phyloP scores from a whole-genome alignment of 2,329 filamentous ascomycete species.

The Neonectria magnoliae region DNA sequence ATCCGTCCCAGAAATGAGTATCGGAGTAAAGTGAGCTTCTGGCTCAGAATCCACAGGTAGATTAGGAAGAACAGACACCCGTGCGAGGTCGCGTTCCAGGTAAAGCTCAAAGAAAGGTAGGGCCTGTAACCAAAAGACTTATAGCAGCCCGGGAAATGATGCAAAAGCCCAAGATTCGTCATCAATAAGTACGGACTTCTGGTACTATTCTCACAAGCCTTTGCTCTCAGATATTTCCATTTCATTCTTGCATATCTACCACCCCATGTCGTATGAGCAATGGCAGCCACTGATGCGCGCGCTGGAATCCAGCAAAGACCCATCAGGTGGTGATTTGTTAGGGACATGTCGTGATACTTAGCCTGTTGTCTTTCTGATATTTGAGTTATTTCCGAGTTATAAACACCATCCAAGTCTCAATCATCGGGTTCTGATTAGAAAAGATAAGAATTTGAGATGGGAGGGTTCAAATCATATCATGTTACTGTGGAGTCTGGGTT shows the following conservation, averaged over 20 bases:
- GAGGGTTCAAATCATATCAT: neutral
- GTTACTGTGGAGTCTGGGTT: neutral
- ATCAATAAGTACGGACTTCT: neutral
- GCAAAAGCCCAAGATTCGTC: neutral
- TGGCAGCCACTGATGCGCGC: neutral
- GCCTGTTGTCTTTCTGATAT: neutral
- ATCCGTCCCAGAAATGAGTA: no score
- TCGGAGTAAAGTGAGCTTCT: no score
- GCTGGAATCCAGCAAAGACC: neutral
- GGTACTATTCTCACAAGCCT: neutral
- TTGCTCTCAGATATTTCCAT: neutral
- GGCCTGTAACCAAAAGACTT: no score
- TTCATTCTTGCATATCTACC: neutral
- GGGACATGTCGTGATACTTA: neutral
- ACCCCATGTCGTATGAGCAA: neutral
- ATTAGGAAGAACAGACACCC: no score
- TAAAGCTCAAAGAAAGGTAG: no score
- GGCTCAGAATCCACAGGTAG: no score
- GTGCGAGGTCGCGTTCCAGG: no score
- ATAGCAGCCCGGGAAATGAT: no score
- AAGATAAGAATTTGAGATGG: neutral
- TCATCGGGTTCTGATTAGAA: neutral
- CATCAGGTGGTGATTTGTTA: neutral
- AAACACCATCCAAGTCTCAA: neutral
- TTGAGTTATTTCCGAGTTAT: neutral